Evolutionary conservation across 2,329 filamentous ascomycete genomes (phyloP).

Genomic region (Chaetomiaceae sp.): DNA sequence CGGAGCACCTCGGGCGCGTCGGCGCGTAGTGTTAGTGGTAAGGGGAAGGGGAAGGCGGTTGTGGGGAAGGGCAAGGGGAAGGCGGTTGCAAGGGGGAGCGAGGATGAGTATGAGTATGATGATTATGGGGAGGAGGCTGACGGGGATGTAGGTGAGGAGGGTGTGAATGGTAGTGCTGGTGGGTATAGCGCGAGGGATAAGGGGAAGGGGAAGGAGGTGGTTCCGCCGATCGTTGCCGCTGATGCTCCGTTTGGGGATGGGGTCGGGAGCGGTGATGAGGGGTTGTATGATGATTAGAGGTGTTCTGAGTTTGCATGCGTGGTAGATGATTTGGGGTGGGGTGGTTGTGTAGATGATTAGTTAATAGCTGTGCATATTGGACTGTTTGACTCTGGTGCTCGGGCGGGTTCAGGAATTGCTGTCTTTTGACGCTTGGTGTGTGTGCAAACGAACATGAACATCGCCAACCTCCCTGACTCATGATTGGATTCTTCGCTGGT

Average conservation of each 20-base stretch:
- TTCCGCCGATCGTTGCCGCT: constrained; percentile 49
- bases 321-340: too few species aligned
- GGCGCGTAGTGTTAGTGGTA: constrained; percentile 18
- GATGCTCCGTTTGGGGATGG: constrained; percentile 47
- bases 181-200: constrained; percentile 34
- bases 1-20: constrained; percentile 16
- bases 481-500: too few species aligned
- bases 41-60: constrained; percentile 27
- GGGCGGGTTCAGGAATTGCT: too few species aligned
- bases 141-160: constrained; percentile 35
- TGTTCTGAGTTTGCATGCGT: too few species aligned
- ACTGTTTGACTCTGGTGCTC: too few species aligned
- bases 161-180: constrained; percentile 29
- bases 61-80: constrained; percentile 35
- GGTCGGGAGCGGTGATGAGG: constrained; percentile 53
- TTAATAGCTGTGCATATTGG: too few species aligned
- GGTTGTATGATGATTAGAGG: constrained; percentile 48
- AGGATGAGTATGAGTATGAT: constrained; percentile 24
- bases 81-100: constrained; percentile 29
- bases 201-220: constrained; percentile 57
- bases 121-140: constrained; percentile 35
- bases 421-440: too few species aligned
- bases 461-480: too few species aligned
- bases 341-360: too few species aligned
- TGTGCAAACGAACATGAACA: too few species aligned